Evolutionary conservation across 2,329 filamentous ascomycete genomes (phyloP), one percentile per base, ranked within the genome.

Genomic region (Clarireedia homoeocarpa): DNA sequence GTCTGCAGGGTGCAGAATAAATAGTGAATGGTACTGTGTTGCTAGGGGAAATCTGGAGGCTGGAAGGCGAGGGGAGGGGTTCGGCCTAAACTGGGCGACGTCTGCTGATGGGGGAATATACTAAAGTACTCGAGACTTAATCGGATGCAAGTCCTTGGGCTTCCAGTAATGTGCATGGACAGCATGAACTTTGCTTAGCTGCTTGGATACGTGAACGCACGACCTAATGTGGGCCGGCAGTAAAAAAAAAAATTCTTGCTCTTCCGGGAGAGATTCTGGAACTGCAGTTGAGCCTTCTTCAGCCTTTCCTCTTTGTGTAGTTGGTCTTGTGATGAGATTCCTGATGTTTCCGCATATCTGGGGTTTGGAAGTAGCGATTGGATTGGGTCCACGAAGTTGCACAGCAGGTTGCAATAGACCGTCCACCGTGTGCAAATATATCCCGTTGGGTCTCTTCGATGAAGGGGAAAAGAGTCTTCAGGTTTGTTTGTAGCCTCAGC

Each of bases 291-390:
- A 34, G 15, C 15, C 27, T 48, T 38, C 20, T n/a, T 55, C 53
- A 55, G 36, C 46, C 47, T 55, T 50, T 55, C 53, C 20, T 50
- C 38, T 50, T 44, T 36, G 17, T 55, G 53, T 38, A 51, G 47
- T 45, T 55, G 46, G 38, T 51, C 53, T 51, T 55, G 38, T 55
- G 47, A 55, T 51, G 23, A n/a, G 34, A 27, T 44, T 55, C 24
- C 34, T 6, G 20, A 55, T 55, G 38, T 55, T 50, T 50, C 26
- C 26, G 53, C 53, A 55, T 45, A 26, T 45, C 48, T 44, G 27
- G 27, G 34, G 44, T 26, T 5, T 44, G 39, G 23, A 40, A 47
- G 26, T 40, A 26, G 17, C 17, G 30, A 30, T 48, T 24, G 40
- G 48, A 10, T 48, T 24, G 40, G 48, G 14, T 50, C 30, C 49